Base-by-base conservation (phyloP, 306 rosid species). In the Casuarina cunninghamiana region DNA sequence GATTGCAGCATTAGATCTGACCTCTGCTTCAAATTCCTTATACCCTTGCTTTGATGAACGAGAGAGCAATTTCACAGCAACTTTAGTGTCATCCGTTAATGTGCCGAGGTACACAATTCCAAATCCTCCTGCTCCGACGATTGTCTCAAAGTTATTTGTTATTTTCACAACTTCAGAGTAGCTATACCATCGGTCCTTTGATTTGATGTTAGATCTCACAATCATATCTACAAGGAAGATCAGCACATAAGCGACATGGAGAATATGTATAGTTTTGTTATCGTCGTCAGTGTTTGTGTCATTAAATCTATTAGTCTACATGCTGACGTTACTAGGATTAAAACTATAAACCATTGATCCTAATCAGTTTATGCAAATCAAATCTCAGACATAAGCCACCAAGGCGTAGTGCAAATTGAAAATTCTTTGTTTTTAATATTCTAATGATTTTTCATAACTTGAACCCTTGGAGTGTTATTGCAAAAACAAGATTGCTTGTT, bases 61-160 rank as follows among this genome's bases (percentile, higher is more conserved):
- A 19, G 88, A 84, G 26, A 85, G 84, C 32, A 83, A n/a, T 82
- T 89, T 87, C 16, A 79, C 80, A 19, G 88, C 90, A 9, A 88
- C 87, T 78, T 76, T 69, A 19, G 51, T 61, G 6, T 53, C 65
- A 77, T 83, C 81, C 16, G 67, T 53, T 1, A 88, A 72, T 39
- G 1, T n/a, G 1, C 88, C 89, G 2, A 12, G 7, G 39, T 83
- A 83, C 11, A 88, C 89, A 49, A 68, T 81, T 54, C 89, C 91
- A 72, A 88, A 85, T 61, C 89, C 91, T 32, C 92, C 88, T 72
- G 50, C 66, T 49, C 92, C 92, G 69, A 84, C 58, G 37, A 65
- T 43, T 3, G 77, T 84, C n/a, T 69, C 65, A 37, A 79, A 79
- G 69, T 89, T 66, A 35, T 81, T 79, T 2, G 91, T 83, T 8